Evolutionary conservation across 2,329 filamentous ascomycete genomes (phyloP), one percentile per base, ranked within the genome.

Genomic region (Didymella pomorum): DNA sequence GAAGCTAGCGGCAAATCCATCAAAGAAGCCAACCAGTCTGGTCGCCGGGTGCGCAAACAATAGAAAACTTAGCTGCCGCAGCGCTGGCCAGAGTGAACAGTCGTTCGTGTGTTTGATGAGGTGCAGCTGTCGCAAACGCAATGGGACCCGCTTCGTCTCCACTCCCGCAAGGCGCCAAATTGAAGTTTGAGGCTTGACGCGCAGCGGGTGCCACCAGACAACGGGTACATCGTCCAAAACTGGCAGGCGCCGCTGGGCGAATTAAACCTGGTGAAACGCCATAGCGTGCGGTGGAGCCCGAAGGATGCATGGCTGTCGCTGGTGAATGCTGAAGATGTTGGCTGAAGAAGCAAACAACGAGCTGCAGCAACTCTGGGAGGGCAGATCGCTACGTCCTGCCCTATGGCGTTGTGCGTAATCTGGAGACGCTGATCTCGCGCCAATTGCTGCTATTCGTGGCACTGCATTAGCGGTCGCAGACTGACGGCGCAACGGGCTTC

Each of bases 31-130:
- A 50, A 12, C 45, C 50, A 47, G 39, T 54, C 20, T 23, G 35
- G 20, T 37, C 14, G 50, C 26, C 33, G 56, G 20, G 20, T 6
- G 21, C 25, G 56, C 44, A 31, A n/a, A 31, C 25, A 57, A 62
- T 44, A 23, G 56, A 33, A 52, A 62, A 33, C 51, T 42, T 61
- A 63, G 52, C 59, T 52, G 45, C 51, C 44, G 28, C 37, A 56
- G 63, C 54, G 58, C 42, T 52, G 44, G 55, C 43, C 18, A 48
- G 46, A 53, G 46, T 7, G 65, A 69, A 67, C 69, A 62, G 65
- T 71, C 64, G 69, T 71, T 71, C 69, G 67, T 62, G 63, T 33
- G 66, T 67, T 66, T 63, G 63, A 68, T 68, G 67, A 69, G 65
- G 50, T 58, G 39, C 46, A 44, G 56, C 56, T 53, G 60, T 58